Conservation (phyloP, 2,329 filamentous ascomycete species). For the Tympanopsis confertula region DNA sequence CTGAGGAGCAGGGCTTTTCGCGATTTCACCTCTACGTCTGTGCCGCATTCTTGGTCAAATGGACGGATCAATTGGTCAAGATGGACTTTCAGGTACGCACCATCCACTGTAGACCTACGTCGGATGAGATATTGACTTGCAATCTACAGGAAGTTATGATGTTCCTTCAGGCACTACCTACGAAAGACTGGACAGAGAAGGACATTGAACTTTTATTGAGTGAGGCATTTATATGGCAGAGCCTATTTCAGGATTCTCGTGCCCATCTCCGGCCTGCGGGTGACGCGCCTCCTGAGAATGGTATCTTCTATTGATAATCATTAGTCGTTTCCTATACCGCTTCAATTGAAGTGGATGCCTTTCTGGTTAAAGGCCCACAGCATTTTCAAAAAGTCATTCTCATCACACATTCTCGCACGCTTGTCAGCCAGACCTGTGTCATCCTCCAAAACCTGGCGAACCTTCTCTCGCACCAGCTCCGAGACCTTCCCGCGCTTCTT, state of each 20-base stretch:
- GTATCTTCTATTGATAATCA: not conserved
- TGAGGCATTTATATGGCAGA: constrained; percentile 98
- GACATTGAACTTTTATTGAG: constrained; percentile 91
- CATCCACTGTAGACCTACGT: not conserved
- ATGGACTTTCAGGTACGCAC: constrained; percentile 76
- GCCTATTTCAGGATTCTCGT: constrained; percentile 84
- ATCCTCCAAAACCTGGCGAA: constrained; percentile 71
- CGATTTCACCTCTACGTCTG: constrained; percentile 98
- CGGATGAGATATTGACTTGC: not conserved
- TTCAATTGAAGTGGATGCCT: constrained; percentile 80
- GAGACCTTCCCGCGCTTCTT: constrained; percentile 65
- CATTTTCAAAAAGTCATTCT: constrained; percentile 80
- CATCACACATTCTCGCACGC: constrained; percentile 75
- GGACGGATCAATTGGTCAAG: constrained; percentile 85
- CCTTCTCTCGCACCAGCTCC: constrained; percentile 75
- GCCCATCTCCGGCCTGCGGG: constrained; percentile 57
- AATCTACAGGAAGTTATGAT: constrained; percentile 67
- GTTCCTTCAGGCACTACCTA: constrained; percentile 92
- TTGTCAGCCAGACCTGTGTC: constrained; percentile 72
- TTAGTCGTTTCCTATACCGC: not conserved
- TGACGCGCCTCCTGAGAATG: not conserved
- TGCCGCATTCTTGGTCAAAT: constrained; percentile 94
- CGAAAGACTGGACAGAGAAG: constrained; percentile 90
- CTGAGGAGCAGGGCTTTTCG: constrained; percentile 96
- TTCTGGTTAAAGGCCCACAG: constrained; percentile 78